A percentile compares a stretch with the other conserved stretches of the same genome.
phyloP scores from a whole-genome alignment of 768 basidiomycete species.

The Boletus eberwhitei region DNA sequence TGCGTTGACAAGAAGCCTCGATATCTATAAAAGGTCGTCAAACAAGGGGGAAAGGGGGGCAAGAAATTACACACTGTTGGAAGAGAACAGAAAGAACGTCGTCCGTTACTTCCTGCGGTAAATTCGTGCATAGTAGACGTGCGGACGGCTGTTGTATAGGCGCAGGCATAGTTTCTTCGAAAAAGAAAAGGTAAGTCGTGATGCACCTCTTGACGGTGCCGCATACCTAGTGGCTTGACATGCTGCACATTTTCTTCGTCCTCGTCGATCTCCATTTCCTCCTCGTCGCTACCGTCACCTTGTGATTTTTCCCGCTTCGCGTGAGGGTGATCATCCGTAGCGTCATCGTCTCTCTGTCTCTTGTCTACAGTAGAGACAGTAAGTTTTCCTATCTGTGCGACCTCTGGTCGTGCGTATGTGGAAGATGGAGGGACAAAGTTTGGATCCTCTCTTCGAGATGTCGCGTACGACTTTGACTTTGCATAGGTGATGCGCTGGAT shows the following conservation, averaged over 20 bases:
- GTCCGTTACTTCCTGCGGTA: slow-evolving; percentile 88
- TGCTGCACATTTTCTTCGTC: slow-evolving; percentile 62
- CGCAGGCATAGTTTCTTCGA: slow-evolving; percentile 41
- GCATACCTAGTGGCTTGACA: slow-evolving; percentile 46
- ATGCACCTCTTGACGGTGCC: slow-evolving; percentile 9
- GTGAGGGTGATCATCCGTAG: slow-evolving; percentile 49
- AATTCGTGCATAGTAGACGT: slow-evolving; percentile 74
- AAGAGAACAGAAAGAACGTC: slow-evolving; percentile 84
- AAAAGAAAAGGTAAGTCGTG: slow-evolving; percentile 15
- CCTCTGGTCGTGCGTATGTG: slow-evolving; percentile 51
- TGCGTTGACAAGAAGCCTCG: slow-evolving; percentile 75
- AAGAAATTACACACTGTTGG: slow-evolving; percentile 69
- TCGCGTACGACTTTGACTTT: slow-evolving; percentile 85
- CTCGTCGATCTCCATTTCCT: slow-evolving; percentile 94
- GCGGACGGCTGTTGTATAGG: slow-evolving; percentile 54
- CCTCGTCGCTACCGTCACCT: slow-evolving; percentile 64
- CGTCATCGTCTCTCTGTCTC: slow-evolving; percentile 63
- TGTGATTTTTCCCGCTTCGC: slow-evolving; percentile 69
- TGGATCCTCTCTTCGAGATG: slow-evolving; percentile 73
- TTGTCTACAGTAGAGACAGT: slow-evolving; percentile 47
- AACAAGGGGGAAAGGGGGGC: not conserved
- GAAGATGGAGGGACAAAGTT: slow-evolving; percentile 73
- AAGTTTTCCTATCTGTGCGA: slow-evolving; percentile 38
- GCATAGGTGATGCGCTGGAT: slow-evolving; percentile 87
- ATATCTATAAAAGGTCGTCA: slow-evolving; percentile 50